Percentiles rank a stretch among this genome's conserved stretches.
Conservation (phyloP, 2,329 filamentous ascomycete species). For the Periglandula ipomoeae region DNA sequence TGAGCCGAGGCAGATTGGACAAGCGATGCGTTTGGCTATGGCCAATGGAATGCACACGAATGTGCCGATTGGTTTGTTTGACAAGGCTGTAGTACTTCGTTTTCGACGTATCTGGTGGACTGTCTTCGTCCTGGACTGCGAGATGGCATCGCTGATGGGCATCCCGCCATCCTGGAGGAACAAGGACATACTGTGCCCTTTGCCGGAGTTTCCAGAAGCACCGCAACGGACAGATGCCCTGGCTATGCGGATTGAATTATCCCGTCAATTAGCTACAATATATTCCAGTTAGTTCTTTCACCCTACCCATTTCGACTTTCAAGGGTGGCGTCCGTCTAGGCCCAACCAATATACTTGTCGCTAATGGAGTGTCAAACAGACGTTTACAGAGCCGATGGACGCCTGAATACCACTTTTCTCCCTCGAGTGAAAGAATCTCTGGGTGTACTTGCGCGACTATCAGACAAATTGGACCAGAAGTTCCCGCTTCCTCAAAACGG, state of each 20-base stretch:
- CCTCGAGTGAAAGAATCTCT: slow-evolving; percentile 22
- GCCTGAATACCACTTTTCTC: slow-evolving; percentile 21
- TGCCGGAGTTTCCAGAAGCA: slow-evolving; percentile 21
- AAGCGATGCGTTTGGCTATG: slow-evolving; percentile 40
- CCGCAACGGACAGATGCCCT: slow-evolving; percentile 18
- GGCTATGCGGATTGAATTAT: slow-evolving; percentile 24
- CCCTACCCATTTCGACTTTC: too few relatives aligned
- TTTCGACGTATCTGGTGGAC: slow-evolving; percentile 46
- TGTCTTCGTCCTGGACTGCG: slow-evolving; percentile 40
- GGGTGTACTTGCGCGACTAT: slow-evolving; percentile 17
- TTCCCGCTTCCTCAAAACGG: slow-evolving; percentile 21
- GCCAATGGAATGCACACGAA: slow-evolving; percentile 43
- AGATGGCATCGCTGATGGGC: slow-evolving; percentile 46
- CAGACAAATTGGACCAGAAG: slow-evolving; percentile 20
- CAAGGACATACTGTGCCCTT: slow-evolving; percentile 37
- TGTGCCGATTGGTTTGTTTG: slow-evolving; percentile 34
- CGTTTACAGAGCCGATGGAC: slow-evolving; percentile 21
- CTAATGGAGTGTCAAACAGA: accelerated
- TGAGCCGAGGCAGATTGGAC: slow-evolving; percentile 31
- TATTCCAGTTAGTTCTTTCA: slow-evolving; percentile 21
- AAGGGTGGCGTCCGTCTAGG: too few relatives aligned
- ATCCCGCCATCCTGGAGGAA: slow-evolving; percentile 39
- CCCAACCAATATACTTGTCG: too few relatives aligned
- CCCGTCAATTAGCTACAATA: slow-evolving; percentile 20
- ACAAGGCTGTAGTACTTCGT: slow-evolving; percentile 31